Conservation (phyloP, 352 stramenopile species). For the Blastocystis sp. region DNA sequence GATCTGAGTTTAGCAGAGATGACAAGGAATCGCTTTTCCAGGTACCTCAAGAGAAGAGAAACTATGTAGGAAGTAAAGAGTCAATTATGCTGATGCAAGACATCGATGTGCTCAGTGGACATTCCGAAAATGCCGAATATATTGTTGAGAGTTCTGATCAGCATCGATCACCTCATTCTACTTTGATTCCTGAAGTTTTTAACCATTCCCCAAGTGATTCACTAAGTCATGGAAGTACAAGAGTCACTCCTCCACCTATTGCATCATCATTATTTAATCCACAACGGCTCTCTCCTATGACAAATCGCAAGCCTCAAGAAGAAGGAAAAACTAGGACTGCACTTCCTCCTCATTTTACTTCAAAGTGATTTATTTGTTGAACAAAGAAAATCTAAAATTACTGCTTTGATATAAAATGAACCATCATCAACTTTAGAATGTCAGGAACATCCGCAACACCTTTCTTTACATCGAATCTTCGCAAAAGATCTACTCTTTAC, state of each 20-base stretch:
- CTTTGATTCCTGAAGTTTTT: not conserved
- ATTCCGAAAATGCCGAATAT: not conserved
- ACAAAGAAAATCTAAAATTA: not conserved
- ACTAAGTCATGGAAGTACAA: not conserved
- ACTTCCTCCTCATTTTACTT: not conserved
- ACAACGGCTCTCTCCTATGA: not conserved
- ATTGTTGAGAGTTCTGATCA: not conserved
- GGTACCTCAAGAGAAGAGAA: not conserved
- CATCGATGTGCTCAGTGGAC: not conserved
- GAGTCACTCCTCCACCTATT: not conserved
- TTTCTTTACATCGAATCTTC: slow-evolving; percentile 45
- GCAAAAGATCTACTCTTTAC: slow-evolving; percentile 38
- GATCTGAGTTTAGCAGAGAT: not conserved
- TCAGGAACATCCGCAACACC: slow-evolving; percentile 43
- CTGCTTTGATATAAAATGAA: not conserved
- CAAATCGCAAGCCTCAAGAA: not conserved
- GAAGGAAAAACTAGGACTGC: not conserved
- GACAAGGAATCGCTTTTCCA: not conserved
- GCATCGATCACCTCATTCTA: not conserved
- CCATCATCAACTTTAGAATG: slow-evolving; percentile 49
- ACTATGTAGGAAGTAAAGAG: slow-evolving; percentile 55
- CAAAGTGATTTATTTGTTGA: not conserved
- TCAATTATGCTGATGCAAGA: slow-evolving; percentile 57
- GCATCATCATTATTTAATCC: not conserved
- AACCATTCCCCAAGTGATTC: not conserved